Evolutionary conservation across 257 asterid genomes (phyloP).

Genomic region (Nicotiana attenuata): DNA sequence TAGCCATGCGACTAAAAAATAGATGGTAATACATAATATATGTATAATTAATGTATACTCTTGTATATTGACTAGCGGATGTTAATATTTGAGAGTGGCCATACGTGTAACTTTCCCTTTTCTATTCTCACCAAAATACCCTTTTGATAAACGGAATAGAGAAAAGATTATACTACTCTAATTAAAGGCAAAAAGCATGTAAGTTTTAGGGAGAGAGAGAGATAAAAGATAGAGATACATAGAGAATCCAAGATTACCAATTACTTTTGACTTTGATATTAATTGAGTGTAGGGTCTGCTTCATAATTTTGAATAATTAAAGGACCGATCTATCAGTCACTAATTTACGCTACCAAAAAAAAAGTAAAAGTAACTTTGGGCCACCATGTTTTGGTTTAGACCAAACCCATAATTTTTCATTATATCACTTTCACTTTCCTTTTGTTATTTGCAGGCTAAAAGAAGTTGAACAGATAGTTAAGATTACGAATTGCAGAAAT

Average conservation of each 20-base stretch:
- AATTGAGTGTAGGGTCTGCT: neutral
- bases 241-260: neutral
- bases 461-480: neutral
- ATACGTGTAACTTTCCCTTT: no score
- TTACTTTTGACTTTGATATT: neutral
- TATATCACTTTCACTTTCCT: neutral
- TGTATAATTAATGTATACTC: no score
- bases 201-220: no score
- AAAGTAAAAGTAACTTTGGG: neutral
- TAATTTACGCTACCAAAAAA: neutral
- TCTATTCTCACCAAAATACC: no score
- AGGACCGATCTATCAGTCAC: neutral
- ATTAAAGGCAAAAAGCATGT: no score
- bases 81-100: no score
- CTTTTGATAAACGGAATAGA: no score
- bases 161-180: no score
- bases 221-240: no score
- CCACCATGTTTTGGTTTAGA: neutral
- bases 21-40: no score
- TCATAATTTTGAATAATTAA: constrained; percentile 6
- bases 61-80: no score
- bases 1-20: no score
- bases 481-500: neutral
- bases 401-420: neutral
- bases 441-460: neutral